Conservation (phyloP, 2,329 filamentous ascomycete species). For the Colletotrichum sp. region DNA sequence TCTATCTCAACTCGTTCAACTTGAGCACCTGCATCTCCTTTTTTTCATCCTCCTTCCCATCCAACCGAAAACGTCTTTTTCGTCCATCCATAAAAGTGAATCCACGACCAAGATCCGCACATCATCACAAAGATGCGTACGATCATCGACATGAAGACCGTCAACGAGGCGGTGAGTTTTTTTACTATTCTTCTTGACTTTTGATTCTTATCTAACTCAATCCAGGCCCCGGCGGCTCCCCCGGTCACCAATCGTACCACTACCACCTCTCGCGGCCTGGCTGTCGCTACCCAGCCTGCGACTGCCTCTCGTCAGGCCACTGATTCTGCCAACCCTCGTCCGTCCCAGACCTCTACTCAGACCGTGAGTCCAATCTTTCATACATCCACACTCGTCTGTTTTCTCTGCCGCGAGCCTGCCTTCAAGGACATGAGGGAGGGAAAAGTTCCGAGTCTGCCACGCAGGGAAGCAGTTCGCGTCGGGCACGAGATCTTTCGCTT, state of each 20-base stretch:
- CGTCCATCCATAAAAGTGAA: not conserved
- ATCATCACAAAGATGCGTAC: not conserved
- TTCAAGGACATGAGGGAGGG: not conserved
- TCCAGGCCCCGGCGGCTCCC: not conserved
- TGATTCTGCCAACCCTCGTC: rapidly evolving
- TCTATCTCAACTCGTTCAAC: not conserved
- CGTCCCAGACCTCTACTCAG: rapidly evolving
- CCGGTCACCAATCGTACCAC: too few relatives aligned
- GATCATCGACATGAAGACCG: not conserved
- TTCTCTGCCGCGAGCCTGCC: not conserved
- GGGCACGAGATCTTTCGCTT: not conserved
- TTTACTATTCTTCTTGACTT: not conserved
- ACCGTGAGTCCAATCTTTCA: not conserved
- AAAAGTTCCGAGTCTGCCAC: not conserved
- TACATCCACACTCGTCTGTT: not conserved
- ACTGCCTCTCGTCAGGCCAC: not conserved
- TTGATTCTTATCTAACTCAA: not conserved
- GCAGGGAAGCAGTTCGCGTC: not conserved
- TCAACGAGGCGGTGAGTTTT: not conserved
- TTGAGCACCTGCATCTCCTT: not conserved
- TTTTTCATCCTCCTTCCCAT: rapidly evolving
- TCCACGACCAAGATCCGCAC: not conserved
- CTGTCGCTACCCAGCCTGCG: rapidly evolving
- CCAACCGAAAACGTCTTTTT: not conserved
- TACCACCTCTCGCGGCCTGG: too few relatives aligned